Base-by-base conservation (phyloP, 23 red algal genomes). In the Rhodosorus marinus region DNA sequence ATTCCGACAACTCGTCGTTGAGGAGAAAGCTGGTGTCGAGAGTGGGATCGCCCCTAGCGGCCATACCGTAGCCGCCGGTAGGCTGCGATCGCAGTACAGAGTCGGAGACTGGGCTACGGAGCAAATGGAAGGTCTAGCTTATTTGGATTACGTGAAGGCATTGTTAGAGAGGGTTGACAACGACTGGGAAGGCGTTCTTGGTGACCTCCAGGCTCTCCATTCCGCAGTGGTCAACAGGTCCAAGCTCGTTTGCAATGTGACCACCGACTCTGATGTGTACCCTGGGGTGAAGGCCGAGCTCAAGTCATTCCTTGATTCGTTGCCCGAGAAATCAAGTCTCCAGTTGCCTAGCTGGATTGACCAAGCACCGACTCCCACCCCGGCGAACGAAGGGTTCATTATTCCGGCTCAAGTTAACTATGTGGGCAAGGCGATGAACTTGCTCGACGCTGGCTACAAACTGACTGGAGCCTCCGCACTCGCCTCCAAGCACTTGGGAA, bases 401-500 rank as follows among this genome's bases (percentile, higher is more conserved):
- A 47, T 94, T 15, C 87, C 87, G n/a, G 64, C 76, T 20, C 35
- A 42, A 11, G 77, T 94, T 24, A 94, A 94, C 50, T 94, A 94
- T 55, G 87, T 94, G 26, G 87, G 87, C 19, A 84, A 84, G 51
- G 78, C 62, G 41, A 72, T 47, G 2, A 94, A 94, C 47, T 33
- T 94, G 33, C 55, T 49, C 45, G 71, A 94, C 51, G 33, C 80
- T 9, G 87, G 87, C 43, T 82, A 74, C 52, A 54, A 62, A 24
- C 36, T 65, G 0, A 64, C 29, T 6, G 87, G 87, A 8, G 87
- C 69, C 3, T 76, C 70, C 17, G 63, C 69, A 24, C 57, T 94
- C 11, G 87, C 87, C 1, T 49, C 80, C 1, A 70, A 72, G 35
- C 55, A 78, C 30, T 72, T 94, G n/a, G 77, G 87, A 58, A 94